Percentiles rank a stretch among this genome's conserved stretches.
These are phyloP conservation scores for Mrakia hoshinonis DNA, from an alignment of 768 basidiomycete genomes.

Conservation along the genomic window DNA sequence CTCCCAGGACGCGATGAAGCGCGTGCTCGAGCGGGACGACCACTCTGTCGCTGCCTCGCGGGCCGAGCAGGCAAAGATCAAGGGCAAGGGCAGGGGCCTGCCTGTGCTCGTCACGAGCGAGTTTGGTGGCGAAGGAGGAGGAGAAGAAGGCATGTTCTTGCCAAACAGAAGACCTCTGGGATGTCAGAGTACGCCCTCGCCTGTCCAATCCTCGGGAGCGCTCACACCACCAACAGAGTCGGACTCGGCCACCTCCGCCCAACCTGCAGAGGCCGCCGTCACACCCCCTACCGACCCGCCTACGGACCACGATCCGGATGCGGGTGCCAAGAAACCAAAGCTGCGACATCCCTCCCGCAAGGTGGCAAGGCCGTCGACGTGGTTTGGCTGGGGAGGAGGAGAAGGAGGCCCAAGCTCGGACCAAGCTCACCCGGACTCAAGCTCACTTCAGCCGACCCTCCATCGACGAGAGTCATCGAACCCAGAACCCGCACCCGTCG, in stretches of 20 bases:
- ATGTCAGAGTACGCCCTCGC: not conserved
- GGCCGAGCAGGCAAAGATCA: not conserved
- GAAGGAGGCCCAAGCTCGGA: not conserved
- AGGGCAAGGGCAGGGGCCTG: slow-evolving; percentile 19
- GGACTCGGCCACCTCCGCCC: not conserved
- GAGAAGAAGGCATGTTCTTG: slow-evolving; percentile 21
- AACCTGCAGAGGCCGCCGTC: not conserved
- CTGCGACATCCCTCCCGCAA: not conserved
- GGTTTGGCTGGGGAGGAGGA: not conserved
- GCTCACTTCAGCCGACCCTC: not conserved
- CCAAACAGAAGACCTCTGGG: slow-evolving; percentile 10
- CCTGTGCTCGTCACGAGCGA: slow-evolving; percentile 10
- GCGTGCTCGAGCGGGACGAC: slow-evolving; percentile 19
- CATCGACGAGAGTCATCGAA: not conserved
- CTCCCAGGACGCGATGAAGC: slow-evolving; percentile 10
- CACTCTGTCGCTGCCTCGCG: not conserved
- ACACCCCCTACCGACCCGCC: not conserved
- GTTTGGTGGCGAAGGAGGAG: slow-evolving; percentile 25
- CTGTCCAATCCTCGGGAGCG: too few relatives aligned
- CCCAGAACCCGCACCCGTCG: not conserved
- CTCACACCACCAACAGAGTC: not conserved
- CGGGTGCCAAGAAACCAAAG: not conserved
- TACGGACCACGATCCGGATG: not conserved
- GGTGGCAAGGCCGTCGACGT: not conserved
- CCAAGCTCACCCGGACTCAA: not conserved